Evolutionary conservation across 1,284 basidiomycete genomes (phyloP), one percentile per base, ranked within the genome.

Genomic region (Albatrellus sp.): DNA sequence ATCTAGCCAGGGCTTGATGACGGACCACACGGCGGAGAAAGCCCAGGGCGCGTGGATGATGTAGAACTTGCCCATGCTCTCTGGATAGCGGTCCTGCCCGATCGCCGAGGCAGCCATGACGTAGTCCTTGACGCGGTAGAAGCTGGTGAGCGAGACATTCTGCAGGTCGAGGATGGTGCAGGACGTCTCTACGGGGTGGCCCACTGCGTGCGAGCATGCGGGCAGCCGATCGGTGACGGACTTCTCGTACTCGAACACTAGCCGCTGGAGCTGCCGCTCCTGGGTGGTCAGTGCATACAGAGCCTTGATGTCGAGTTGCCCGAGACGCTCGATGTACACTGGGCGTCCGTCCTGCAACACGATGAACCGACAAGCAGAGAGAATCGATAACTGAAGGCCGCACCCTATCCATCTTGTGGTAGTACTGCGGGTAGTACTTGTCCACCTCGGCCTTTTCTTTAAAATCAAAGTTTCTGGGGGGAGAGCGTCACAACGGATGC

Each of bases 141-240:
- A 98, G 59, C 79, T 81, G 49, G 75, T 68, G 52, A 98, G 62
- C 24, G 84, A 80, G 45, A 96, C 91, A 59, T 77, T 77, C 48
- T 81, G 65, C 49, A 98, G 77, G 63, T 98, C 94, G 66, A 98
- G 78, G 70, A 98, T 94, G 48, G 94, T 98, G 77, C 93, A 98
- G 47, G 81, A 90, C n/a, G 93, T 98, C 68, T 98, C 93, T 61
- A 98, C 83, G 47, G 90, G 81, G 62, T 93, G 80, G 2, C 90
- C 90, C 44, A 69, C 62, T 6, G 75, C 70, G 33, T 66, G 64
- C 43, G 83, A 72, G 66, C 89, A 93, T 4, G 90, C 89, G 33
- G 92, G 90, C 31, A 97, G 73, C 37, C 91, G 84, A 45, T 81
- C 70, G 30, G 62, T 64, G 52, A 90, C 68, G 70, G 87, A 93